Conservation (phyloP, 495 filamentous ascomycete genomes). For the Hyaloscypha bicolor region DNA sequence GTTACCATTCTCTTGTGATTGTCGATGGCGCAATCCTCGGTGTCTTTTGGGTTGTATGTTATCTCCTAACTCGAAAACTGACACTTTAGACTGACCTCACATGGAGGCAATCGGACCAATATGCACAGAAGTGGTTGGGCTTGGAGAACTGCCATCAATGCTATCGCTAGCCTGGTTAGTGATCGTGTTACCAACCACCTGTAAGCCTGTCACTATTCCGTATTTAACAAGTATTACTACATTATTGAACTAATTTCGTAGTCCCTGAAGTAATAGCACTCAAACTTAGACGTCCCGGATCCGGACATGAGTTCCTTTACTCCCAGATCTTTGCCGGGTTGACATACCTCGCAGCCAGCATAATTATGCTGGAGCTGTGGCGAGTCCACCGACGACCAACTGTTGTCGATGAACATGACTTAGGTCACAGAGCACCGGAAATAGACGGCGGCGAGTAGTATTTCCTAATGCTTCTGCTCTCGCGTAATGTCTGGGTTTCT, state of each 20-base stretch:
- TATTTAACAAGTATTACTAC: not conserved
- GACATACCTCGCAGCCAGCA: constrained; percentile 59
- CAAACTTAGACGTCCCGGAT: constrained; percentile 53
- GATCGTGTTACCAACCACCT: constrained; percentile 71
- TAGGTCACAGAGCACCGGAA: not conserved
- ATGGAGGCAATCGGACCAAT: constrained; percentile 63
- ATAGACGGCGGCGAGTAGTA: too few species aligned
- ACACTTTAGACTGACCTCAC: not conserved
- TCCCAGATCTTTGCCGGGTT: constrained; percentile 69
- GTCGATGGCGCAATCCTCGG: constrained; percentile 68
- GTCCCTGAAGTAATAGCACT: constrained; percentile 74
- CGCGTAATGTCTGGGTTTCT: too few species aligned
- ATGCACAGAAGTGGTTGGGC: constrained; percentile 71
- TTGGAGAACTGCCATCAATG: constrained; percentile 70
- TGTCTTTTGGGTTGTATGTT: constrained; percentile 62
- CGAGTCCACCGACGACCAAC: constrained; percentile 5
- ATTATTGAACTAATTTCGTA: constrained; percentile 4
- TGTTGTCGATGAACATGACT: not conserved
- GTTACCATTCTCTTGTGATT: constrained; percentile 67
- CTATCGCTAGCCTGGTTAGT: constrained; percentile 74
- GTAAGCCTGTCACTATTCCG: constrained; percentile 11
- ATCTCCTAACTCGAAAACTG: not conserved
- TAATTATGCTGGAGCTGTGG: constrained; percentile 41
- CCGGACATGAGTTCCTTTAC: constrained; percentile 51
- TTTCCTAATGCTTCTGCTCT: too few species aligned